Base-by-base conservation (phyloP, 805 yeast species). In the Schizosaccharomyces japonicus region DNA sequence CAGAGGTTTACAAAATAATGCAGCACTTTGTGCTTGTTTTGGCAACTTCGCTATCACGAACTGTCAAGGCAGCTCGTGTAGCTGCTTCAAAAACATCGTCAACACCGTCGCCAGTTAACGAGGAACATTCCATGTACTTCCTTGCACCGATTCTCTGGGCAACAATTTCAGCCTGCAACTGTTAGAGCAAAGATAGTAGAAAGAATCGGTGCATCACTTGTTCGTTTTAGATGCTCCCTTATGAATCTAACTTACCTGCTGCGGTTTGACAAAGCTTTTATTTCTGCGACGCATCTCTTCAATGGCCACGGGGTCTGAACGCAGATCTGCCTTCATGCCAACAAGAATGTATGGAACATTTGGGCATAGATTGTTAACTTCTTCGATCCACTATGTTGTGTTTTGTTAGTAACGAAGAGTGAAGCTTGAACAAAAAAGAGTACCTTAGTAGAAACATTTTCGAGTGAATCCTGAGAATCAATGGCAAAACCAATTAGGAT, bases 41-140 rank as follows among this genome's bases (percentile, higher is more conserved):
- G 23, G 17, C 42, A 17, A 8, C 23, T 36, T 36, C 42, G 27
- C 13, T 19, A 36, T 36, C 42, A 10, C 42, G 42, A 15, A 36
- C 42, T 17, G 42, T 36, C 49, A 83, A 63, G 57, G 90, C 78
- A 2, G 85, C 76, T 54, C 95, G 68, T 1, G 94, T 81, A 13
- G 95, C 95, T 47, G 75, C 73, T 62, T 85, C 95, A 60, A 85
- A 84, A 2, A 85, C 85, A 57, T 81, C 92, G 60, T 84, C 95
- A 21, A 85, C 95, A 10, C 93, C 93, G 58, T 82, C 94, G 3
- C 95, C 95, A 1, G 94, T 81, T 53, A 85, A 65, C 1, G 95
- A 83, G 45, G 93, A 80, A 58, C 95, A 82, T 57, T 85, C 95
- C 57, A 85, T 63, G 58, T 81, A 85, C 51, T 67, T 70, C 52